Conservation (phyloP, 306 rosid species). For the Macrotyloma uniflorum region DNA sequence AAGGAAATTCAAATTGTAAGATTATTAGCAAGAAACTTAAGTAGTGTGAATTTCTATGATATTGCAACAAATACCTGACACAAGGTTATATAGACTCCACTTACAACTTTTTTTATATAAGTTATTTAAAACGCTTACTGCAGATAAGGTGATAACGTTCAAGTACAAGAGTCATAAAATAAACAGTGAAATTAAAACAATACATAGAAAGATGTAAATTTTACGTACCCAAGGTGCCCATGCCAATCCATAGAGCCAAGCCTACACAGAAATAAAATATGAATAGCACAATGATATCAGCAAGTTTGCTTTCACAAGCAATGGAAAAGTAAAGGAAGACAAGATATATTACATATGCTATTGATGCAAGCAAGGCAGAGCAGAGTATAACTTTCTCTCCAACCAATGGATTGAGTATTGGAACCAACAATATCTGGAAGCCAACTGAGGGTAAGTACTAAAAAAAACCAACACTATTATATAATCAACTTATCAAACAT, state of each 20-base stretch:
- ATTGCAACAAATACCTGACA: background rate
- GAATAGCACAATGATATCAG: background rate
- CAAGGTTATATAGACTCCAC: background rate
- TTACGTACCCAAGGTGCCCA: conserved; percentile 88
- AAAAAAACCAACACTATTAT: background rate
- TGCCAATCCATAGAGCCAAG: conserved; percentile 80
- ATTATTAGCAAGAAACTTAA: conserved; percentile 5
- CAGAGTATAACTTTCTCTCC: conserved; percentile 82
- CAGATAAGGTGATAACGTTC: background rate
- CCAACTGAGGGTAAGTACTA: conserved; percentile 14
- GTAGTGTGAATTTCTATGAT: conserved; percentile 2
- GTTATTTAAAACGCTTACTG: background rate
- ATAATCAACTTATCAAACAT: background rate
- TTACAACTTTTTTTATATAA: background rate
- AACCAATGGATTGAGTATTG: conserved; percentile 74
- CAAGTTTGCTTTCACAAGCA: background rate
- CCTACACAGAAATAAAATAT: conserved; percentile 48
- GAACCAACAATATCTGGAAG: conserved; percentile 72
- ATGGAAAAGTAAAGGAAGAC: background rate
- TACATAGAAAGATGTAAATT: background rate
- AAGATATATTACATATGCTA: conserved; percentile 72
- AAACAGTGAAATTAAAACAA: background rate
- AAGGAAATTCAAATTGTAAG: conserved; percentile 1
- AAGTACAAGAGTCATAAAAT: background rate
- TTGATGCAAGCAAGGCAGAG: conserved; percentile 68